These are phyloP conservation scores for Hypoxylon sp. DNA, from an alignment of 2,329 filamentous ascomycete genomes.

Conservation along the genomic window DNA sequence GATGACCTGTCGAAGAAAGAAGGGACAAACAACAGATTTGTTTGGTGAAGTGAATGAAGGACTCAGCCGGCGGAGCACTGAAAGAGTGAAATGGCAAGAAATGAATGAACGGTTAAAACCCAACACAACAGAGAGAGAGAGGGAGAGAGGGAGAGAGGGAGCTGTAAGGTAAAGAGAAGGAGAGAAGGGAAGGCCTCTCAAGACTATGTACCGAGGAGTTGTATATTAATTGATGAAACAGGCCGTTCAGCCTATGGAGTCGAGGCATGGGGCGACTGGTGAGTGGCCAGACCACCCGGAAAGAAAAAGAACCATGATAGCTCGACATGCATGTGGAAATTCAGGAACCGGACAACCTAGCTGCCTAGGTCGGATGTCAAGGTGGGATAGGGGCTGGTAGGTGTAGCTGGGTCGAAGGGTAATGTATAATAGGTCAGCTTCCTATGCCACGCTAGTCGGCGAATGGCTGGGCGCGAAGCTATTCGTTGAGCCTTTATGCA, in stretches of 20 bases:
- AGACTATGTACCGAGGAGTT: conserved; percentile 31
- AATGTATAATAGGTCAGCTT: conserved; percentile 31
- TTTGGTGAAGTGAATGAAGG: conserved; percentile 46
- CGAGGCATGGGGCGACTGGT: conserved; percentile 18
- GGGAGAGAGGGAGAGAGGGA: conserved; percentile 18
- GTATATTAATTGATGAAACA: conserved; percentile 41
- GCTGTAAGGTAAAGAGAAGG: conserved; percentile 29
- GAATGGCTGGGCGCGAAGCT: conserved; percentile 37
- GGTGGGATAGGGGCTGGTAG: conserved; percentile 33
- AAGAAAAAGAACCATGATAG: conserved; percentile 27
- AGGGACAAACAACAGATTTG: conserved; percentile 48
- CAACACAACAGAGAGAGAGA: conserved; percentile 25
- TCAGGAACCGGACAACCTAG: not conserved
- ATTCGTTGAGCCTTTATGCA: conserved; percentile 38
- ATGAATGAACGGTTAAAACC: conserved; percentile 40
- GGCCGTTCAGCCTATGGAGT: conserved; percentile 24
- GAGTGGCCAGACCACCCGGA: conserved; percentile 18
- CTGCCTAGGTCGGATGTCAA: conserved; percentile 16
- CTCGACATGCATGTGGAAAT: conserved; percentile 25
- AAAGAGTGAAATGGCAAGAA: conserved; percentile 45
- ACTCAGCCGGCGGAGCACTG: conserved; percentile 49
- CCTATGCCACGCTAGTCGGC: conserved; percentile 24
- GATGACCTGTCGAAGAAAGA: conserved; percentile 47
- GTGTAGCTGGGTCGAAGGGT: conserved; percentile 17
- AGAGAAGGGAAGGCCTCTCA: not conserved